Conservation (phyloP, 2,329 filamentous ascomycete genomes). For the Madurella mycetomatis region DNA sequence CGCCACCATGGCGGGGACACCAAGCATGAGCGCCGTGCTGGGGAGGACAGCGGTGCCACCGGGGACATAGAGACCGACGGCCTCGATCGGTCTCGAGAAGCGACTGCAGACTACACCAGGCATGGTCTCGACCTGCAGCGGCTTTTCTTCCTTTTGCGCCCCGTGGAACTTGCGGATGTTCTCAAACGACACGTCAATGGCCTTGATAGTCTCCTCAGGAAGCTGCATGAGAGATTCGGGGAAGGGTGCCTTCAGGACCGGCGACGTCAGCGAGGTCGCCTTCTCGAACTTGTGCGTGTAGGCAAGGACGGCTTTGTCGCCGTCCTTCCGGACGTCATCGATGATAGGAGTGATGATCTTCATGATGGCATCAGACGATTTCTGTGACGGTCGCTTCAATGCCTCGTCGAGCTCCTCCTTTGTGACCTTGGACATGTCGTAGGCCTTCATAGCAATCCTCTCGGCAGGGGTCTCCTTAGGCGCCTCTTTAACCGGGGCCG, state of each 20-base stretch:
- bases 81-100: constrained; percentile 86
- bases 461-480: constrained; percentile 31
- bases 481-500: constrained; percentile 39
- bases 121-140: constrained; percentile 91
- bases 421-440: constrained; percentile 62
- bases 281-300: constrained; percentile 99
- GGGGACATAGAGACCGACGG: constrained; percentile 93
- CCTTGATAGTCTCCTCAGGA: constrained; percentile 74
- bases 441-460: constrained; percentile 78
- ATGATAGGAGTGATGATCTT: constrained; percentile 89
- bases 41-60: constrained; percentile 96
- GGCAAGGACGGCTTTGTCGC: constrained; percentile 81
- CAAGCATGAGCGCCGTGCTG: constrained; percentile 95
- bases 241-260: constrained; percentile 87
- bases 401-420: constrained; percentile 64
- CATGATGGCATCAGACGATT: constrained; percentile 90
- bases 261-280: constrained; percentile 82
- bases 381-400: constrained; percentile 85
- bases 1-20: constrained; percentile 94
- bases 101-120: constrained; percentile 92
- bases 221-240: constrained; percentile 80
- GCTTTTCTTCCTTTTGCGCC: constrained; percentile 79
- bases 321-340: constrained; percentile 74
- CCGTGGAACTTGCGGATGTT: constrained; percentile 94
- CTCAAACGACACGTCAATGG: constrained; percentile 90